phyloP scores from a whole-genome alignment of 768 basidiomycete species.

The Boletales sp. region DNA sequence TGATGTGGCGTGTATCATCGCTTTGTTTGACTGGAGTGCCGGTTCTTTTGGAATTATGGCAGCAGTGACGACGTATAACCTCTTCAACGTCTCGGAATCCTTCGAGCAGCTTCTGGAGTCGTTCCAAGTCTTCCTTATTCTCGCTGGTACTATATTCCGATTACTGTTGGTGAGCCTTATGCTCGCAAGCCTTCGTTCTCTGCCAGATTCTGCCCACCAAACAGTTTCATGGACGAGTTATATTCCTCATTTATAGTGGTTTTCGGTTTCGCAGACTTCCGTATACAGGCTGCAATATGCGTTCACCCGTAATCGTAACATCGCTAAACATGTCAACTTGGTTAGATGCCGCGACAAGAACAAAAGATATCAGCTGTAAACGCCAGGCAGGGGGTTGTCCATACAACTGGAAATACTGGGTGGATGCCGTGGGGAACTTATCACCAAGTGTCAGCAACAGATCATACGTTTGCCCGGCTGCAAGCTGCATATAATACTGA shows the following conservation, averaged over 20 bases:
- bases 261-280: too few species aligned
- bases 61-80: not conserved
- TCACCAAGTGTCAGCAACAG: too few species aligned
- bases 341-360: too few species aligned
- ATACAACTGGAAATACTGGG: too few species aligned
- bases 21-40: not conserved
- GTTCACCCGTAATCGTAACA: too few species aligned
- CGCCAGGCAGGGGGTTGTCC: too few species aligned
- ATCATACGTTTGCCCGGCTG: too few species aligned
- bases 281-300: too few species aligned
- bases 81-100: not conserved
- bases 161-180: not conserved
- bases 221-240: not conserved
- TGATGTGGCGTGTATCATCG: not conserved
- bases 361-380: too few species aligned
- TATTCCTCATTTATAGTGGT: not conserved
- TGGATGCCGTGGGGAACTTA: too few species aligned
- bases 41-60: not conserved
- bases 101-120: not conserved
- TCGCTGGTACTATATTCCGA: not conserved
- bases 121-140: not conserved
- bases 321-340: too few species aligned
- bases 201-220: not conserved
- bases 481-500: too few species aligned
- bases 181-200: constrained; percentile 3